These are phyloP conservation scores for Sphenostylis stenocarpa DNA, from an alignment of 306 rosid species.

Conservation along the genomic window DNA sequence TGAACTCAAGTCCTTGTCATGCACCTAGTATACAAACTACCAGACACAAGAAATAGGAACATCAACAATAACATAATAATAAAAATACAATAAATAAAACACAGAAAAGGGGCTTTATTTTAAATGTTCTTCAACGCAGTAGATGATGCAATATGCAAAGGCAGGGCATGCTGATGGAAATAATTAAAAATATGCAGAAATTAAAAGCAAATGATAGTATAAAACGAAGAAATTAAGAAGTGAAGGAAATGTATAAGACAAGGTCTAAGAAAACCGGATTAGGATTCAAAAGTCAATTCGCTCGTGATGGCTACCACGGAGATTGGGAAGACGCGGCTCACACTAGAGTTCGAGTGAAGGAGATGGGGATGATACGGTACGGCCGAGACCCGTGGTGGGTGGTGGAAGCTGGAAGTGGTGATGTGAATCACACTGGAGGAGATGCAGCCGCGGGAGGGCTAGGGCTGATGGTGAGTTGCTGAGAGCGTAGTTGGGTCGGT, in stretches of 20 bases:
- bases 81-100: not conserved
- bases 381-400: too few relatives aligned
- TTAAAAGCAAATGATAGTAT: not conserved
- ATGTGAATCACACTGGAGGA: too few relatives aligned
- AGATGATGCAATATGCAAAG: not conserved
- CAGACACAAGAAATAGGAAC: not conserved
- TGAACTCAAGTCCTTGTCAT: slow-evolving; percentile 40
- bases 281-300: too few relatives aligned
- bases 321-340: too few relatives aligned
- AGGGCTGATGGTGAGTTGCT: too few relatives aligned
- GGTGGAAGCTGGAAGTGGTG: too few relatives aligned
- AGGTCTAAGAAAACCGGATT: too few relatives aligned
- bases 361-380: too few relatives aligned
- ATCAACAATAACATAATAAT: not conserved
- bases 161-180: not conserved
- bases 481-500: too few relatives aligned
- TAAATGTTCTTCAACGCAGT: not conserved
- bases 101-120: not conserved
- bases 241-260: not conserved
- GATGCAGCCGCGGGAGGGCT: too few relatives aligned
- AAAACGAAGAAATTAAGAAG: not conserved
- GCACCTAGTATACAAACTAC: slow-evolving; percentile 22
- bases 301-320: too few relatives aligned
- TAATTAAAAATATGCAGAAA: not conserved
- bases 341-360: too few relatives aligned